Base-by-base conservation (phyloP, 768 basidiomycete species). In the Tricholoma sp. region DNA sequence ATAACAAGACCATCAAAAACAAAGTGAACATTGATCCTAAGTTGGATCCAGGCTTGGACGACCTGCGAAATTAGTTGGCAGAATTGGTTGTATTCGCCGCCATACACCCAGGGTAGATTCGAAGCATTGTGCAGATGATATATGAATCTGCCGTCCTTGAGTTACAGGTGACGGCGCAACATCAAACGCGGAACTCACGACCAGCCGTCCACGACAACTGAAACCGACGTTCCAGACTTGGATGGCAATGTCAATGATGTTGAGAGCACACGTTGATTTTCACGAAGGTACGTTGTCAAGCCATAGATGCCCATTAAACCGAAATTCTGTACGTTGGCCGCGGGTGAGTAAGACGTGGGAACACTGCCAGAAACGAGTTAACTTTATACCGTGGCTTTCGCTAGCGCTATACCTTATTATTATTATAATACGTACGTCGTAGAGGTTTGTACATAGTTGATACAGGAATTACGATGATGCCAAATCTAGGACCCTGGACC, bases 141-240 rank as follows among this genome's bases (percentile, higher is more conserved):
- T 58, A 93, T 88, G 70, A 94, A 90, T 36, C 91, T 93, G 60
- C 41, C 37, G 42, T 17, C 2, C 10, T 56, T 56, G 56, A 17
- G 13, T 18, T 11, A 51, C 24, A 52, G 41, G 33, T 33, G 39
- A 53, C 41, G 54, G 28, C 57, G 29, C 28, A 50, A 45, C 49
- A 51, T 48, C 34, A 39, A 56, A 53, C 55, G 39, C 50, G 20
- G 41, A 45, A 85, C 91, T 84, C 68, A 93, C 91, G 91, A 91
- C 89, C 86, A 91, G 45, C 82, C 91, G 72, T 94, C 91, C 50
- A 93, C 80, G 8, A 94, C 85, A 57, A 91, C 72, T 32, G 81
- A 74, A 17, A 78, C 74, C 49, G 70, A 56, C 24, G 55, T 53
- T 44, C 42, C 62, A 50, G n/a, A 64, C 50, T 20, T 58, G 36